Base-by-base conservation (phyloP, 805 yeast genomes). In the Saturnispora sanitii region DNA sequence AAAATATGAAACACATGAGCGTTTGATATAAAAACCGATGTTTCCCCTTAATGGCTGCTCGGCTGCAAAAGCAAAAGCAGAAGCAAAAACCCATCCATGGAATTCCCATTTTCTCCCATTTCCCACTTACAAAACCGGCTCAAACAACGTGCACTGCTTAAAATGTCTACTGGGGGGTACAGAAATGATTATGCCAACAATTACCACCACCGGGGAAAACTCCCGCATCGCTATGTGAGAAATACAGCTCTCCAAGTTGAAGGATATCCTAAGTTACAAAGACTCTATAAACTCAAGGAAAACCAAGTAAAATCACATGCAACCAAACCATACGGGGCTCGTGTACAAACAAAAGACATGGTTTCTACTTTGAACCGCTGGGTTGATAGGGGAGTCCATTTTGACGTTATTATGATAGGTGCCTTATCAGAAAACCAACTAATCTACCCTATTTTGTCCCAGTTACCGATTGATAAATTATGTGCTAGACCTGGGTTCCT, bases 361-460 rank as follows among this genome's bases (percentile, higher is more conserved):
- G 65, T 75, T 6, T 70, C 71, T 1, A 68, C 71, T 0, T 62
- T 88, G 43, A 69, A 73, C 43, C 54, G 58, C 17, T 82, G 95
- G 94, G 73, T 76, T 25, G 64, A 64, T 16, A 74, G 77, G 42
- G 67, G 71, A 6, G 53, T 83, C 29, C 75, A 73, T 45, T 90
- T 88, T 58, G 96, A 88, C 56, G 94, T 86, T 9, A 82, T 90
- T 12, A 85, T 90, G 94, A 76, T 88, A 41, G 94, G 95, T 1
- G 90, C 92, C 3, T 65, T 90, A 38, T 73, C 81, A 1, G 88
- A 82, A 48, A 77, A 81, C 52, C 87, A 79, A 52, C 70, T 82
- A 41, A 64, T 82, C 16, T 67, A 73, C 33, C 82, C 84, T 1
- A 51, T 79, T 2, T 62, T 88, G 19, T 61, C 71, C 2, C 73